Percentiles rank a stretch among this genome's conserved stretches.
Evolutionary conservation across 148 eudicot genomes (phyloP).

Genomic region (Fagopyrum tataricum): DNA sequence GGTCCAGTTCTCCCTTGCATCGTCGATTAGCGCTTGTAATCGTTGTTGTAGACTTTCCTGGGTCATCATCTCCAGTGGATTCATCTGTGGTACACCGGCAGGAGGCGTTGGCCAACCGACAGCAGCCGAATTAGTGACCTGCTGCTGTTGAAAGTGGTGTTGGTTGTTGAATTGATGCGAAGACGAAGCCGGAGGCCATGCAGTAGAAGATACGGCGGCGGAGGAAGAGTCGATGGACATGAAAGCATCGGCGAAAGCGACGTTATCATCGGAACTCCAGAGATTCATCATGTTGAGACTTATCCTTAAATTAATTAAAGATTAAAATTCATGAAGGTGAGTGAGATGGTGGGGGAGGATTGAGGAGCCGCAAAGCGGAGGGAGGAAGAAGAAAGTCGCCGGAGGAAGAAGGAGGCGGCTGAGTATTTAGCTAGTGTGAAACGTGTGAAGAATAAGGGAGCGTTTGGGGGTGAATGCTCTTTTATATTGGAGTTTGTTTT

Average conservation of each 20-base stretch:
- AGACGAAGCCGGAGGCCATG: background rate
- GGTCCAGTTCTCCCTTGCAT: conserved; percentile 53
- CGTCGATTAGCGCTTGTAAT: conserved; percentile 63
- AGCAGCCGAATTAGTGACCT: background rate
- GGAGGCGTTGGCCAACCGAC: background rate
- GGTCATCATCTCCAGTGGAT: conserved; percentile 16
- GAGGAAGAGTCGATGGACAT: conserved; percentile 6
- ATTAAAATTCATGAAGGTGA: background rate
- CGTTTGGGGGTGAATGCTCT: background rate
- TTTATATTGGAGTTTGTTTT: background rate
- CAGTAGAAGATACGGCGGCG: background rate
- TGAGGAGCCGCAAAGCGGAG: background rate
- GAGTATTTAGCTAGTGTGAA: background rate
- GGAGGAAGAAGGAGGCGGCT: background rate
- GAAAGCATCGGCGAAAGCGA: conserved; percentile 5
- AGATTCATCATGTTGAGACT: conserved; percentile 5
- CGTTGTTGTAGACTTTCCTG: conserved; percentile 73
- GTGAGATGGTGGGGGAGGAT: background rate
- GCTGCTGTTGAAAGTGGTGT: background rate
- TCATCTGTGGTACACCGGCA: background rate
- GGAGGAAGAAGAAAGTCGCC: background rate
- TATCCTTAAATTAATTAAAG: background rate
- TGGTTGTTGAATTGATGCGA: background rate
- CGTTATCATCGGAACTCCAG: conserved; percentile 15
- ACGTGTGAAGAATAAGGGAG: background rate